phyloP scores from a whole-genome alignment of 2,329 filamentous ascomycete genomes.

The Pseudopithomyces chartarum region DNA sequence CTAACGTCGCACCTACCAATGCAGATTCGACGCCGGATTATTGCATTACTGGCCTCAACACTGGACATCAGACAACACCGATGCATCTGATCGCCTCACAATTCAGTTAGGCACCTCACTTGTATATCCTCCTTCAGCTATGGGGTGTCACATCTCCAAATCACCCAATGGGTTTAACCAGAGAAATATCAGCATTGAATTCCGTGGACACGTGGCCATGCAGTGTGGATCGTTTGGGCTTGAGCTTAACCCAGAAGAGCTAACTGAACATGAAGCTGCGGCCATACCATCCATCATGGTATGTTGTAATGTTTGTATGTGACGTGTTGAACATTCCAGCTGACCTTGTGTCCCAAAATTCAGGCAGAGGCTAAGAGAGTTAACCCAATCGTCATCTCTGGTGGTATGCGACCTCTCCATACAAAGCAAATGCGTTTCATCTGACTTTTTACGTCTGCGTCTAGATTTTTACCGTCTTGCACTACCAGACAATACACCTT shows the following conservation, averaged over 20 bases:
- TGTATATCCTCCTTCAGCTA: constrained; percentile 65
- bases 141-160: constrained; percentile 69
- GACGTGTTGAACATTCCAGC: no score
- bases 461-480: constrained; percentile 62
- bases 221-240: constrained; percentile 72
- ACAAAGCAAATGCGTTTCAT: no score
- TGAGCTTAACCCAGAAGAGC: constrained; percentile 63
- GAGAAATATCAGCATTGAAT: constrained; percentile 61
- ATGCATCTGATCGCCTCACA: constrained; percentile 63
- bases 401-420: constrained; percentile 24
- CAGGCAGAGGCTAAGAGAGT: constrained; percentile 57
- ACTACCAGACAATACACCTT: constrained; percentile 64
- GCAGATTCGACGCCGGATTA: constrained; percentile 63
- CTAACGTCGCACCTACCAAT: no score
- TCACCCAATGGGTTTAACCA: constrained; percentile 64
- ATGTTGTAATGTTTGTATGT: no score
- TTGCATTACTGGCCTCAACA: constrained; percentile 69
- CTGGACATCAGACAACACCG: constrained; percentile 70
- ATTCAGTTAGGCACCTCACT: constrained; percentile 70
- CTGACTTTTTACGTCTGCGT: no score
- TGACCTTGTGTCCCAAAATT: no score
- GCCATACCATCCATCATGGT: constrained; percentile 60
- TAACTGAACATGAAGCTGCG: constrained; percentile 57
- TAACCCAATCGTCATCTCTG: constrained; percentile 63
- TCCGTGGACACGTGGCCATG: constrained; percentile 69